phyloP scores from a whole-genome alignment of 768 basidiomycete genomes.

The Trametes villosa region DNA sequence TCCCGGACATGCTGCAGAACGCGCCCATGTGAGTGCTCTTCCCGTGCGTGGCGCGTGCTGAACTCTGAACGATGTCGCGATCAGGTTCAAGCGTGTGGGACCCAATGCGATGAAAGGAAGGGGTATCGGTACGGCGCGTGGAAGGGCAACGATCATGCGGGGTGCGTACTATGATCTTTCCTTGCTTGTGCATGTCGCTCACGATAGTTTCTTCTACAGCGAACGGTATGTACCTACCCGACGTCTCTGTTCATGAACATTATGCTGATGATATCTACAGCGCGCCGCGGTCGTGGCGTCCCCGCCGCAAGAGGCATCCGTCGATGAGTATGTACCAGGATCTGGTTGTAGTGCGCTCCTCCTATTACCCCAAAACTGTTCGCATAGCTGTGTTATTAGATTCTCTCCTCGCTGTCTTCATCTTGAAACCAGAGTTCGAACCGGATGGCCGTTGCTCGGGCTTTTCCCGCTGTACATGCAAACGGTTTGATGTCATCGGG shows the following conservation, averaged over 20 bases:
- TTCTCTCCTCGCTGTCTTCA: constrained; percentile 3
- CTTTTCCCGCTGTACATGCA: too few relatives aligned
- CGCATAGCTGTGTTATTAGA: constrained; percentile 32
- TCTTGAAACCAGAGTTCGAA: not conserved
- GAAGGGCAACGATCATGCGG: constrained; percentile 97
- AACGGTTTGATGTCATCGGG: not conserved
- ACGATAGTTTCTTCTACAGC: constrained; percentile 49
- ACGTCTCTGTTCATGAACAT: not conserved
- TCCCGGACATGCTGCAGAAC: constrained; percentile 99
- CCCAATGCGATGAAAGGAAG: constrained; percentile 98
- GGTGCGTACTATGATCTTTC: constrained; percentile 56
- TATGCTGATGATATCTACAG: constrained; percentile 42
- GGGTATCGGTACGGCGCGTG: constrained; percentile 98
- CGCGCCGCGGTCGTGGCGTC: constrained; percentile 87
- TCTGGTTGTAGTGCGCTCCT: constrained; percentile 18
- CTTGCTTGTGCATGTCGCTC: constrained; percentile 7
- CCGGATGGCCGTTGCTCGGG: too few relatives aligned
- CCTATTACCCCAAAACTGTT: constrained; percentile 27
- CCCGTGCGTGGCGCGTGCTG: constrained; percentile 9
- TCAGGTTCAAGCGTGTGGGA: constrained; percentile 98
- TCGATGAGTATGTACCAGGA: constrained; percentile 52
- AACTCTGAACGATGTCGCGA: not conserved
- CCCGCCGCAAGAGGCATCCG: constrained; percentile 79
- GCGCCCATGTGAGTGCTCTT: constrained; percentile 85
- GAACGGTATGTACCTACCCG: constrained; percentile 59